Percentiles rank a stretch among this genome's conserved stretches.
These are phyloP conservation scores for Nicotiana tabacum DNA, from an alignment of 257 asterid genomes.

Conservation along the genomic window DNA sequence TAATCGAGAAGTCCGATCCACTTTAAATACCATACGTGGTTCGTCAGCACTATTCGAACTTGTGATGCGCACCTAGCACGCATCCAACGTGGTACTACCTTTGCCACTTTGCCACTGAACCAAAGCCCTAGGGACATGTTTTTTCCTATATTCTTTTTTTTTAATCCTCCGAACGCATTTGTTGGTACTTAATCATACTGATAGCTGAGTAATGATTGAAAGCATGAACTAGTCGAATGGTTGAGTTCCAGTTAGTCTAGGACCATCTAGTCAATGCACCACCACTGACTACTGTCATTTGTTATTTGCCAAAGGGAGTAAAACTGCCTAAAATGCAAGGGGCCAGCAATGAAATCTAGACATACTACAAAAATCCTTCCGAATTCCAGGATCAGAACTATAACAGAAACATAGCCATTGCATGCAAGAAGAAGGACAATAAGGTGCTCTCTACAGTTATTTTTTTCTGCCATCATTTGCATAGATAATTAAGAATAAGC, in stretches of 20 bases:
- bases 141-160: not conserved
- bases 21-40: not conserved
- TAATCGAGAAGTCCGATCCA: not conserved
- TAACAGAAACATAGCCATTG: not conserved
- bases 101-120: not conserved
- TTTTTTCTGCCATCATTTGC: not conserved
- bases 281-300: not conserved
- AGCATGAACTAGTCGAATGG: not conserved
- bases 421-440: not conserved
- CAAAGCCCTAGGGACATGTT: not conserved
- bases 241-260: slow-evolving; percentile 1
- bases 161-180: not conserved
- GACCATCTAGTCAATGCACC: slow-evolving; percentile 2
- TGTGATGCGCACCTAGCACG: not conserved
- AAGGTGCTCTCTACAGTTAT: not conserved
- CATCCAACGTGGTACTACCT: not conserved
- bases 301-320: not conserved
- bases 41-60: not conserved
- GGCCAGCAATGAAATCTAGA: not conserved
- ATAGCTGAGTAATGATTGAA: not conserved
- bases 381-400: not conserved
- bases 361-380: not conserved
- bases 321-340: not conserved
- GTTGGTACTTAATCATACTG: not conserved
- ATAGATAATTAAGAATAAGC: slow-evolving; percentile 2